Percentiles rank a stretch among this genome's conserved stretches.
These are phyloP conservation scores for Trichoderma gracile DNA, from an alignment of 2,329 filamentous ascomycete species.

Conservation along the genomic window DNA sequence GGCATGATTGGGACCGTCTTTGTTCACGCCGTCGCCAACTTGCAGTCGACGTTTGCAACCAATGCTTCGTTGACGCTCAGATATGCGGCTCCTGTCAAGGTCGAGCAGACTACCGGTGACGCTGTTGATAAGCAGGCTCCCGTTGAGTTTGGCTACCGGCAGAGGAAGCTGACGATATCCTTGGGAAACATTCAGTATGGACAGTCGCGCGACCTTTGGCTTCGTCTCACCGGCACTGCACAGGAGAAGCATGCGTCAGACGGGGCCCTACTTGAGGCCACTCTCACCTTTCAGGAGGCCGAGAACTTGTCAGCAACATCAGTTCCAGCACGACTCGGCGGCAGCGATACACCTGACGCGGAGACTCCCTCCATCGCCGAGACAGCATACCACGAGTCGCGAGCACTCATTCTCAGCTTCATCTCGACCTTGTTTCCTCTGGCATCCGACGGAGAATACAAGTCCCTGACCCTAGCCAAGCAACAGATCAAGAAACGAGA, in stretches of 20 bases:
- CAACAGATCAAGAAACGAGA: constrained; percentile 31
- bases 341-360: constrained; percentile 29
- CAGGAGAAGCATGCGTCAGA: neutral
- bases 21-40: constrained; percentile 61
- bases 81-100: constrained; percentile 39
- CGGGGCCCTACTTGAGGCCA: constrained; percentile 35
- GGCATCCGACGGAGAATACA: constrained; percentile 26
- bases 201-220: constrained; percentile 59
- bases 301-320: neutral
- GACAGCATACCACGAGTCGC: constrained; percentile 54
- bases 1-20: constrained; percentile 66
- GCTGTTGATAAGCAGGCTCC: constrained; percentile 42
- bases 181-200: constrained; percentile 60
- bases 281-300: constrained; percentile 40
- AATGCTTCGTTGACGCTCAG: constrained; percentile 47
- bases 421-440: constrained; percentile 49
- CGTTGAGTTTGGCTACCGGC: constrained; percentile 24
- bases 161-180: constrained; percentile 40
- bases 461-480: constrained; percentile 23
- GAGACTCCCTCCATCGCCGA: constrained; percentile 37
- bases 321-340: neutral
- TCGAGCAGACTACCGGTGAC: constrained; percentile 45
- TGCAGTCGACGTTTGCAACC: constrained; percentile 59
- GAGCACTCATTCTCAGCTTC: constrained; percentile 52
- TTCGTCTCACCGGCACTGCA: constrained; percentile 38